These are phyloP conservation scores for Patellifolia procumbens DNA, from an alignment of 179 eudicot genomes.

Conservation along the genomic window DNA sequence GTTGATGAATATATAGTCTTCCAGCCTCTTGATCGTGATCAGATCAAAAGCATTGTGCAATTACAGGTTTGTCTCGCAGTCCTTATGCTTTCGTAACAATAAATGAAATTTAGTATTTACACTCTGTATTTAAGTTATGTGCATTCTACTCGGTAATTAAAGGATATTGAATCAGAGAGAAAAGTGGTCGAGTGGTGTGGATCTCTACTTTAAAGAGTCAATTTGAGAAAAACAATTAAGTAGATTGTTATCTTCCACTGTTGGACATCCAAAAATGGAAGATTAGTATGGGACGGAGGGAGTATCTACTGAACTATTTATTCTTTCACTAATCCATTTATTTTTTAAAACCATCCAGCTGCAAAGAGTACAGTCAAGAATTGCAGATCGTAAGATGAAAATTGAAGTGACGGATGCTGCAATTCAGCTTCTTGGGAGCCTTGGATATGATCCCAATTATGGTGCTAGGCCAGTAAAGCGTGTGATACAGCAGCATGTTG, in stretches of 20 bases:
- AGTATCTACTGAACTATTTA: too few species aligned
- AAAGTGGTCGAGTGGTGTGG: too few species aligned
- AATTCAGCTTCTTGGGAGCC: conserved; percentile 70
- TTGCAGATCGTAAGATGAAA: conserved; percentile 79
- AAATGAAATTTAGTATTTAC: too few species aligned
- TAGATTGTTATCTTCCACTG: too few species aligned
- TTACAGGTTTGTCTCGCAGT: conserved; percentile 59
- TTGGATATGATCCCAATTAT: conserved; percentile 92
- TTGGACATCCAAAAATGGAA: too few species aligned
- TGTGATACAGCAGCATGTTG: conserved; percentile 82
- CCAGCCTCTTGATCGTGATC: conserved; percentile 83
- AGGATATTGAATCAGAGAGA: too few species aligned
- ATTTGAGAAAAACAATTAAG: too few species aligned
- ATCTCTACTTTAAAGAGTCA: too few species aligned
- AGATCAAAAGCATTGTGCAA: conserved; percentile 72
- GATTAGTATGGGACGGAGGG: too few species aligned
- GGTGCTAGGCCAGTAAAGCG: conserved; percentile 96
- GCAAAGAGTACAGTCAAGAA: conserved; percentile 75
- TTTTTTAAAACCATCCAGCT: conserved; percentile 40
- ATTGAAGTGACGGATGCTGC: conserved; percentile 74
- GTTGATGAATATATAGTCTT: conserved; percentile 94
- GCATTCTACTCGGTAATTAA: too few species aligned
- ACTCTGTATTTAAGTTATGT: too few species aligned
- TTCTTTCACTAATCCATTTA: not conserved
- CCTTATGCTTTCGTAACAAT: not conserved